These are phyloP conservation scores for Colletotrichum cuscutae DNA, from an alignment of 2,329 filamentous ascomycete species.

Conservation along the genomic window DNA sequence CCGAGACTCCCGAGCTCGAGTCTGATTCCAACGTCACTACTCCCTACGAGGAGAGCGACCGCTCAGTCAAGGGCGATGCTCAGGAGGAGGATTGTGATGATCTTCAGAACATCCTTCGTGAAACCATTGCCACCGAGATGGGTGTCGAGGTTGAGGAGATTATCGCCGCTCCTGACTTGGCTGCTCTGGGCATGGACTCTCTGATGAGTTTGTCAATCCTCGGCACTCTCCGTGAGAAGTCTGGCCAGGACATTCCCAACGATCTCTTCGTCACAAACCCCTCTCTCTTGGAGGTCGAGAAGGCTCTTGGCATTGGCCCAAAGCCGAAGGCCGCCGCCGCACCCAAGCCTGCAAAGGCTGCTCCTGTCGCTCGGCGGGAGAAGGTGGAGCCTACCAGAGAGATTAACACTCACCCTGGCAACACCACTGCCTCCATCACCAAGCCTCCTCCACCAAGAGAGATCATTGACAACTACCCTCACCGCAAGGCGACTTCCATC, in stretches of 20 bases:
- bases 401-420: slow-evolving; percentile 43
- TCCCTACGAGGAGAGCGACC: slow-evolving; percentile 62
- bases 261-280: slow-evolving; percentile 71
- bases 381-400: slow-evolving; percentile 39
- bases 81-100: slow-evolving; percentile 48
- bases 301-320: slow-evolving; percentile 65
- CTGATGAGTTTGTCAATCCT: slow-evolving; percentile 67
- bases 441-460: slow-evolving; percentile 52
- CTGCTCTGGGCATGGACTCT: slow-evolving; percentile 69
- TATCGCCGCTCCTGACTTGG: slow-evolving; percentile 62
- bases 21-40: slow-evolving; percentile 64
- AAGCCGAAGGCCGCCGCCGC: slow-evolving; percentile 48
- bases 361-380: slow-evolving; percentile 28
- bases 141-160: slow-evolving; percentile 75
- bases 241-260: slow-evolving; percentile 63
- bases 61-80: slow-evolving; percentile 54
- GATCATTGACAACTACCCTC: slow-evolving; percentile 55
- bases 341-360: slow-evolving; percentile 43
- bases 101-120: slow-evolving; percentile 65
- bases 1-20: slow-evolving; percentile 55
- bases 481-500: slow-evolving; percentile 60
- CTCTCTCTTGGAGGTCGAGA: slow-evolving; percentile 73
- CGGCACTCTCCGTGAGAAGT: slow-evolving; percentile 64
- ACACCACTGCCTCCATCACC: slow-evolving; percentile 59
- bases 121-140: slow-evolving; percentile 77